phyloP scores from a whole-genome alignment of 805 yeast genomes.

The Blastobotrys chiropterorum region DNA sequence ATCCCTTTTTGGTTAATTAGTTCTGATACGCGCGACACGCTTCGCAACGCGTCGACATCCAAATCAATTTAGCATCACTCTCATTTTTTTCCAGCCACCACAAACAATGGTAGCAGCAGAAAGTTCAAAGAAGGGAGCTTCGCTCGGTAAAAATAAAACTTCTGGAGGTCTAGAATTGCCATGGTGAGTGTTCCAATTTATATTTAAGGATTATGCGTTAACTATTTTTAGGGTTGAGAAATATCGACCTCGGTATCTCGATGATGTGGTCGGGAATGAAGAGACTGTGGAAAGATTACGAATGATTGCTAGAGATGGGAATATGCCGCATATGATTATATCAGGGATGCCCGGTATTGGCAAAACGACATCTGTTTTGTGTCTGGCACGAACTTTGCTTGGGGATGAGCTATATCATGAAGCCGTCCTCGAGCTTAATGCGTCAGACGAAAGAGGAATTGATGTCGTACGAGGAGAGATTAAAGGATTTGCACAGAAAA shows the following conservation, averaged over 20 bases:
- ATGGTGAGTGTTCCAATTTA: conserved; percentile 16
- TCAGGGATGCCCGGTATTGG: conserved; percentile 97
- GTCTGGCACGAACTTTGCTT: conserved; percentile 77
- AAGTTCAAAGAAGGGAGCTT: conserved; percentile 10
- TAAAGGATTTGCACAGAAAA: conserved; percentile 93
- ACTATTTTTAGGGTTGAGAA: conserved; percentile 97
- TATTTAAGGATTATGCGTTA: too few species aligned
- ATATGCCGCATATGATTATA: conserved; percentile 93
- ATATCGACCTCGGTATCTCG: conserved; percentile 72
- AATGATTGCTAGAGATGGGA: conserved; percentile 85
- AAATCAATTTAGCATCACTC: not conserved
- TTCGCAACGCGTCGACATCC: not conserved
- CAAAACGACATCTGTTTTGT: conserved; percentile 88
- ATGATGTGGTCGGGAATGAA: conserved; percentile 88
- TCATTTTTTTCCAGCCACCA: not conserved
- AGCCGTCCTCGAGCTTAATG: conserved; percentile 89
- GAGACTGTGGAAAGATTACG: conserved; percentile 82
- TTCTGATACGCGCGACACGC: not conserved
- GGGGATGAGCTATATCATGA: conserved; percentile 60
- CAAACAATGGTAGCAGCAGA: conserved; percentile 5
- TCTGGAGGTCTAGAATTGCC: conserved; percentile 15
- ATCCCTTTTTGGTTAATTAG: not conserved
- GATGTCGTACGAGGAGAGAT: conserved; percentile 92
- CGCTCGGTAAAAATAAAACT: not conserved
- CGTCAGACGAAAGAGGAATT: conserved; percentile 95